These are phyloP conservation scores for Pythium sukuiense DNA, from an alignment of 352 stramenopile genomes.

Conservation along the genomic window DNA sequence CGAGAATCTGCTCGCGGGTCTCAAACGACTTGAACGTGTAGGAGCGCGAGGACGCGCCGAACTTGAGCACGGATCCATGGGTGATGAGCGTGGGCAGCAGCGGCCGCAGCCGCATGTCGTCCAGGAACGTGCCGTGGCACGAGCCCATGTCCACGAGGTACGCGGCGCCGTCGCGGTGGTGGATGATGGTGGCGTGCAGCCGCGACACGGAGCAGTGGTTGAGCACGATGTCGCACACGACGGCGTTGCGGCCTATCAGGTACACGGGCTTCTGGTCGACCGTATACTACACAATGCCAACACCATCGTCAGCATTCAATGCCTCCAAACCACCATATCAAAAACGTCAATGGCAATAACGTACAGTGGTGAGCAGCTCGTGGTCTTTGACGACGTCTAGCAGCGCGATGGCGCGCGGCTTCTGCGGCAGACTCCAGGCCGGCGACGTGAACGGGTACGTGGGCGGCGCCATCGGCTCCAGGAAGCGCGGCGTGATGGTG, in stretches of 20 bases:
- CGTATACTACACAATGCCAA: constrained; percentile 43
- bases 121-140: constrained; percentile 76
- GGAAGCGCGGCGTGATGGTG: constrained; percentile 53
- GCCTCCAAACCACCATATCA: neutral
- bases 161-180: constrained; percentile 70
- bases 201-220: constrained; percentile 84
- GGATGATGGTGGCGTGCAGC: constrained; percentile 69
- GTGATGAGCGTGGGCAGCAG: constrained; percentile 71
- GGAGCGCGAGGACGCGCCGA: constrained; percentile 73
- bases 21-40: constrained; percentile 87
- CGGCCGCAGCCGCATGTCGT: constrained; percentile 54
- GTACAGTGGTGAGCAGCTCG: constrained; percentile 72
- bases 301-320: neutral
- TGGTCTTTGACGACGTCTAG: constrained; percentile 85
- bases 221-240: constrained; percentile 77
- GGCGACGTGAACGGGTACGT: constrained; percentile 67
- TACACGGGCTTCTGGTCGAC: constrained; percentile 80
- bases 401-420: constrained; percentile 57
- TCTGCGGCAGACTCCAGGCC: constrained; percentile 48
- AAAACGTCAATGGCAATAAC: constrained; percentile 11
- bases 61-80: constrained; percentile 66
- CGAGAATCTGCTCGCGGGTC: constrained; percentile 69
- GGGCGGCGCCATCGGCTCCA: constrained; percentile 64
- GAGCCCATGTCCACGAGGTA: constrained; percentile 82
- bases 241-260: constrained; percentile 72